Evolutionary conservation across 441 rosid species (phyloP), one percentile per base, ranked within the genome.

Genomic region (Gossypium schwendimanii): DNA sequence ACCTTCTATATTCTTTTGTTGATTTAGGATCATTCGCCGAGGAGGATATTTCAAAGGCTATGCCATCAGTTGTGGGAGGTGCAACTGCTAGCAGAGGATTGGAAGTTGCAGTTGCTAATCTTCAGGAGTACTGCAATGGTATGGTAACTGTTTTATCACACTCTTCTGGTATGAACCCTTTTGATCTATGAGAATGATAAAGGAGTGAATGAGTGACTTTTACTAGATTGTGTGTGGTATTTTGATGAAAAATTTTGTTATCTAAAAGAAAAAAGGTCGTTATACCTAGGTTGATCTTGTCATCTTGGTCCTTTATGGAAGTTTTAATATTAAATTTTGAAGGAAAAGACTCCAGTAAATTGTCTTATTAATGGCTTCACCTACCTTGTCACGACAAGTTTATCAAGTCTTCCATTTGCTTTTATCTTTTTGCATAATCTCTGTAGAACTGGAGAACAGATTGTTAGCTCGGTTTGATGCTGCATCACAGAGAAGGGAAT

Each of bases 41-140:
- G 82, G 99, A 96, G 85, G 99, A 96, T 79, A 89, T 93, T 76
- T 95, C 94, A 82, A 83, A 97, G 75, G 76, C 90, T 70, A 87
- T 77, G 31, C 82, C 89, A 70, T 80, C 92, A n/a, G 89, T 84
- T 75, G 83, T 87, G 81, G 98, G 97, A 79, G 91, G 86, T 83
- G 94, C 97, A 78, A 80, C 94, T 70, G 89, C 98, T 76, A 91
- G 98, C 83, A 84, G 97, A 84, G 99, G 98, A 69, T 83, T 96
- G 77, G 99, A 96, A 85, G 97, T 87, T 85, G 99, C 99, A 23
- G 98, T 96, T 76, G 91, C 93, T 80, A 96, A 96, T 84, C 99
- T 96, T 84, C 99, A 96, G 81, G 99, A 96, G 77, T 96, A 96
- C 84, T 96, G 99, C 90, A 96, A 96, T 77, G 99, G 99, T 96